Evolutionary conservation across 257 asterid genomes (phyloP), one percentile per base, ranked within the genome.

Genomic region (Phtheirospermum japonicum): DNA sequence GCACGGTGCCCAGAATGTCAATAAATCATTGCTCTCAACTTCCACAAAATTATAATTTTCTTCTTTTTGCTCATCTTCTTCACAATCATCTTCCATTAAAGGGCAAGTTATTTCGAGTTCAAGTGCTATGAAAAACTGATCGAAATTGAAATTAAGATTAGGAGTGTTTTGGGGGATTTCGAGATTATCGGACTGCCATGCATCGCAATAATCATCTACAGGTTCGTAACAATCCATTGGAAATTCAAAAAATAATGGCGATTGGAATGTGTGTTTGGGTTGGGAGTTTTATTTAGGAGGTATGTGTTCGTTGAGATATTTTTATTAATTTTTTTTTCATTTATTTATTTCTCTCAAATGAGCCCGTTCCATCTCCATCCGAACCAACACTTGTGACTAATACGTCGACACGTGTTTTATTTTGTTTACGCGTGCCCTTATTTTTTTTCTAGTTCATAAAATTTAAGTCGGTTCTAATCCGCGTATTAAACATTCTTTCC

Each of bases 1-100:
- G 32, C 81, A 72, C 0, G 71, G 64, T 10, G 37, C 70, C 80
- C 78, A 75, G n/a, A 79, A 69, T 1, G 51, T 9, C 3, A 42
- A 20, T 7, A 9, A 4, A 7, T 63, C 30, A 0, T 46, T 51
- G n/a, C 23, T 37, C 2, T 69, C 71, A 0, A 56, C 55, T 11
- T 28, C 4, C 1, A 63, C 37, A 3, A 63, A 63, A 28, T 30
- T 23, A 23, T 3, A 7, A 11, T 36, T 9, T 28, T 63, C 49
- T 0, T 36, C 69, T 9, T 23, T 3, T 23, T 23, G 28, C 28
- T 6, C 42, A 4, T 64, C 69, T 0, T 12, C 42, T 6, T 62
- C 46, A 0, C 28, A 13, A 0, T 55, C 60, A 0, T 59, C 45
- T 0, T 34, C 23, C 2, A 3, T 10, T 16, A n/a, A n/a, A n/a